Evolutionary conservation across 2,329 filamentous ascomycete genomes (phyloP), one percentile per base, ranked within the genome.

Genomic region (Biscogniauxia mediterranea): DNA sequence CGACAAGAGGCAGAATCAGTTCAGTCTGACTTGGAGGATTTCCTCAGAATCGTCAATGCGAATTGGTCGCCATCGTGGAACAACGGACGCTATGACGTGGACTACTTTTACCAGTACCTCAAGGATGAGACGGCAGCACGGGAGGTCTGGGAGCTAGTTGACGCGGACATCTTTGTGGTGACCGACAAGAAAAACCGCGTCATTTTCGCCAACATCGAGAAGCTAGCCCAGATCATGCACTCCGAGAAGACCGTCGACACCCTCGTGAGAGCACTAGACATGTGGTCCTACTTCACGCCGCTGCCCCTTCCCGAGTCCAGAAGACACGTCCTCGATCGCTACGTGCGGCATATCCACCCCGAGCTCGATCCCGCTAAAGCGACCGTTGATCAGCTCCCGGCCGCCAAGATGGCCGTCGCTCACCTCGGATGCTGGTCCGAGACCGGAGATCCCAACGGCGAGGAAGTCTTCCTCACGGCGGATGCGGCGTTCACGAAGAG

Each of bases 141-240:
- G 46, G 25, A 60, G 19, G 60, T 54, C 5, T 65, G 58, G 58
- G 19, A 51, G 5, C 58, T 61, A 8, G 32, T 65, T n/a, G 50
- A 61, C 2, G 62, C 52, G 17, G 61, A 63, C 17, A 42, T 63
- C 1, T 56, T 61, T 20, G 26, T 61, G 17, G 54, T 61, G 4
- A 53, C 58, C 6, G 66, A 68, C 54, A 46, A 42, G n/a, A 58
- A 64, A 21, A 52, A 54, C 17, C 59, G 53, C 6, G 63, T 66
- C 9, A 49, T 67, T 28, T 68, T 69, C 32, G 64, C 64, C 7
- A 68, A 62, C 52, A 32, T 67, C 20, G 61, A 67, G 21, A 54
- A 61, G 5, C 54, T 64, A 6, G 42, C 53, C 15, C 51, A 65
- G 13, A 5, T 63, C 6, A 23, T 68, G 13, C 61, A 63, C 25